Evolutionary conservation across 371 early-diverging fungal genomes (phyloP), one percentile per base, ranked within the genome.

Genomic region (Rhizopus sp.): DNA sequence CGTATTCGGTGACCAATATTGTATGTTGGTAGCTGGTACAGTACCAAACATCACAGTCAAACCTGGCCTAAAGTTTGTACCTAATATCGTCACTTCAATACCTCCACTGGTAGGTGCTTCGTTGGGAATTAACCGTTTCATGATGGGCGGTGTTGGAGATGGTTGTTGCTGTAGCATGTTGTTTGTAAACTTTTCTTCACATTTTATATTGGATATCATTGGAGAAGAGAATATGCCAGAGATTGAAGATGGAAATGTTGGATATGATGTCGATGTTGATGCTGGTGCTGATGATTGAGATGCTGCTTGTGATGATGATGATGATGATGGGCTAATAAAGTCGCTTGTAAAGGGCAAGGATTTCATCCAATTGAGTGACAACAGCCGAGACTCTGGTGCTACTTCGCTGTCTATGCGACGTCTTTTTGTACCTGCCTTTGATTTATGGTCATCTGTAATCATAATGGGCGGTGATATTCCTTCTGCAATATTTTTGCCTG

Each of bases 381-480:
- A 9, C 38, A 53, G 34, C 7, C 31, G 46, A 2, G 57, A 32
- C 39, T 53, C 61, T 12, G 60, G 55, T 0, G 53, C 45, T 35
- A 38, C 71, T 60, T 69, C 81, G 37, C 50, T 52, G 15, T 80
- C 76, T 4, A 66, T 60, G 15, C 76, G 76, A 10, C 72, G 65
- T 16, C 78, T 69, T 40, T 81, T 81, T 51, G 70, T 64, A 16
- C 82, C 82, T 31, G 78, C 70, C 50, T 77, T 80, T 30, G 74
- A 63, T 72, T 91, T 92, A 77, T 96, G 96, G 66, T 96, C 96
- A 62, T 96, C 96, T 5, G 96, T 96, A 59, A 96, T 94, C 89
- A 96, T 88, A 50, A 96, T 92, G 8, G 96, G 93, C 4, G 95
- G 92, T 12, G 95, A 92, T 60, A 89, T 80, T 33, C 92, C 93